A percentile compares a stretch with the other conserved stretches of the same genome.
Conservation (phyloP, 208 protist genomes). For the Eutreptiella sp. region DNA sequence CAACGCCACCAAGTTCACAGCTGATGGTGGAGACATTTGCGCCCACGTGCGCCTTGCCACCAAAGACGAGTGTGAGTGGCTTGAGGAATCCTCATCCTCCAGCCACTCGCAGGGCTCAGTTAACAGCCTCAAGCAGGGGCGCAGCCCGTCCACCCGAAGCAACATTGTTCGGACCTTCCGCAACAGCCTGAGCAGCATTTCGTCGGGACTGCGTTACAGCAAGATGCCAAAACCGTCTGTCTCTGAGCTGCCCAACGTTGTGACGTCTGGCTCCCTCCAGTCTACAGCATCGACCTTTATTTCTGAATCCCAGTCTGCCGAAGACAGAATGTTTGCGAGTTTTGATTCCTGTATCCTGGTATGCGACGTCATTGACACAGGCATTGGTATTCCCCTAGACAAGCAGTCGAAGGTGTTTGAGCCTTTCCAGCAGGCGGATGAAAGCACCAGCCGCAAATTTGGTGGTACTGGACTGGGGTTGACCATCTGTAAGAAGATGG, state of each 20-base stretch:
- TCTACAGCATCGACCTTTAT: no score
- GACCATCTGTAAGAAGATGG: slow-evolving; percentile 42
- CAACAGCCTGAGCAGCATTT: no score
- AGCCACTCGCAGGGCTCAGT: no score
- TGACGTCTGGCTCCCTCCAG: no score
- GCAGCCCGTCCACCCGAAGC: no score
- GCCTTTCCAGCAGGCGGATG: slow-evolving; percentile 32
- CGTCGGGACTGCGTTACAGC: no score
- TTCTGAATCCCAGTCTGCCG: no score
- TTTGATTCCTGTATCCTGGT: not conserved
- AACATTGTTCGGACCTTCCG: no score
- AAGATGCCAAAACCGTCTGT: no score
- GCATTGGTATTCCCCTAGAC: slow-evolving; percentile 25
- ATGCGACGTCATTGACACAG: slow-evolving; percentile 22
- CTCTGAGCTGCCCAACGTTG: no score
- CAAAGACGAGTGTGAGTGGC: not conserved
- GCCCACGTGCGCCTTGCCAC: not conserved
- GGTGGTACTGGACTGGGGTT: slow-evolving; percentile 44
- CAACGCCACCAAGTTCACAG: slow-evolving; percentile 35
- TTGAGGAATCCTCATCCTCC: not conserved
- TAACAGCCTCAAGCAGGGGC: no score
- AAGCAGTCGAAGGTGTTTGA: slow-evolving; percentile 24
- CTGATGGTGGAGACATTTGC: slow-evolving; percentile 2
- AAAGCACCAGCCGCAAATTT: slow-evolving; percentile 6
- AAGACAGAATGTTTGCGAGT: no score